A percentile compares a stretch with the other conserved stretches of the same genome.
Evolutionary conservation across 2,329 filamentous ascomycete genomes (phyloP).

Genomic region (Chaetomium globosum): DNA sequence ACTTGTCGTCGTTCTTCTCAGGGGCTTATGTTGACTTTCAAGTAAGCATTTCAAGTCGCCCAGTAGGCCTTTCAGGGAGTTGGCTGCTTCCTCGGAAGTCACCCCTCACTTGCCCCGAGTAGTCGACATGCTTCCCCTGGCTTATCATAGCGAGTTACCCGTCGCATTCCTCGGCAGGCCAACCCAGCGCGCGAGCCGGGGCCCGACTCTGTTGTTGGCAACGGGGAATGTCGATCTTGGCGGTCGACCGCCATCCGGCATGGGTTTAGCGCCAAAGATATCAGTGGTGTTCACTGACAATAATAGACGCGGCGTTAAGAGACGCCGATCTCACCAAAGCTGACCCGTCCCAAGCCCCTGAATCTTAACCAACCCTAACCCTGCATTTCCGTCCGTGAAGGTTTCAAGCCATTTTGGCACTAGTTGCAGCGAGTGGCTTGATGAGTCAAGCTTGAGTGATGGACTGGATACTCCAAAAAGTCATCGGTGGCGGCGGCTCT

Average conservation of each 20-base stretch:
- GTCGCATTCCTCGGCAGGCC: neutral
- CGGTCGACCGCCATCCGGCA: neutral
- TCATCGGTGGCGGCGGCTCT: neutral
- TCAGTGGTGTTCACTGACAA: conserved; percentile 9
- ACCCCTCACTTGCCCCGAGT: neutral
- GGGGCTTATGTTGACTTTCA: conserved; percentile 25
- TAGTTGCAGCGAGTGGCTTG: neutral
- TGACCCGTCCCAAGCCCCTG: conserved; percentile 1
- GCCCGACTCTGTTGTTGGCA: conserved; percentile 5
- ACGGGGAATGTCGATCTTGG: conserved; percentile 13
- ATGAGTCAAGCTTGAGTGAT: neutral
- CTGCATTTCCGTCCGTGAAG: neutral
- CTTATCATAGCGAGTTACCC: conserved; percentile 1
- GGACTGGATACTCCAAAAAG: neutral
- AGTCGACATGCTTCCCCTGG: conserved; percentile 19
- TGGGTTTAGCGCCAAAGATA: neutral
- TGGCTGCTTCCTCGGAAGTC: neutral
- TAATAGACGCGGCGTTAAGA: conserved; percentile 21
- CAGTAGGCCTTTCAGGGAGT: neutral
- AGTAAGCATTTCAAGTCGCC: conserved; percentile 14
- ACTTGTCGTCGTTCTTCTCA: conserved; percentile 1
- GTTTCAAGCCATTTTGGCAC: neutral
- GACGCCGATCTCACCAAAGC: conserved; percentile 19
- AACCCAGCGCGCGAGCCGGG: neutral
- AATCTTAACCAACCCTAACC: conserved; percentile 14